These are phyloP conservation scores for Pelargonium fulgidum DNA, from an alignment of 441 rosid genomes.

Conservation along the genomic window DNA sequence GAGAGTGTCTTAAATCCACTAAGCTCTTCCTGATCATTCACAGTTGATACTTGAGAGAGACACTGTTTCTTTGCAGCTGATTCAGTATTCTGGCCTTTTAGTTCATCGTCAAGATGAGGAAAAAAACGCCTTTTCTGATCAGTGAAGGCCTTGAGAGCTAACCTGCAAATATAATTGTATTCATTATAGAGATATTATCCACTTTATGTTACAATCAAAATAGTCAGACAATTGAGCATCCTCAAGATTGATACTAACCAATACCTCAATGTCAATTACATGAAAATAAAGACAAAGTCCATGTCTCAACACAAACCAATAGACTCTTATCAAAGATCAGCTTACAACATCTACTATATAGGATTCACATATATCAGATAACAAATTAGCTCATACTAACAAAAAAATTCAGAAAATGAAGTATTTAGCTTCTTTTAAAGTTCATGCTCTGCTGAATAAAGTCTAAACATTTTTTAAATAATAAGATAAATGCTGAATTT, in stretches of 20 bases:
- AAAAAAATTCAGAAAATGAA: background rate
- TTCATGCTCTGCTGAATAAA: background rate
- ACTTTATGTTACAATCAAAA: background rate
- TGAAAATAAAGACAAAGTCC: background rate
- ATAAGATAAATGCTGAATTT: background rate
- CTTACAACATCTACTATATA: background rate
- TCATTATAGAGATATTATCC: background rate
- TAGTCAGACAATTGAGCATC: background rate
- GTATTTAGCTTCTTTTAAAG: background rate
- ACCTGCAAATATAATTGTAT: conserved; percentile 31
- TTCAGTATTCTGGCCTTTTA: conserved; percentile 33
- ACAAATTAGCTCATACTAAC: background rate
- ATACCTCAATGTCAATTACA: background rate
- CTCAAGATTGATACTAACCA: background rate
- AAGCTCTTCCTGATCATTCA: conserved; percentile 39
- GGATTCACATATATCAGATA: too few species aligned
- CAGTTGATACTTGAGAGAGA: conserved; percentile 28
- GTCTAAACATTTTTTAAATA: background rate
- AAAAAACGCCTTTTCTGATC: conserved; percentile 79
- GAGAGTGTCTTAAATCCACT: conserved; percentile 51
- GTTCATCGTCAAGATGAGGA: conserved; percentile 61
- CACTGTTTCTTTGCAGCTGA: conserved; percentile 45
- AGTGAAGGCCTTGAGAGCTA: conserved; percentile 85
- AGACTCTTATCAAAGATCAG: background rate
- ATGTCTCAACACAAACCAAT: too few species aligned